Conservation (phyloP, 1,139 yeast genomes). For the Magnusiomyces suaveolens region DNA sequence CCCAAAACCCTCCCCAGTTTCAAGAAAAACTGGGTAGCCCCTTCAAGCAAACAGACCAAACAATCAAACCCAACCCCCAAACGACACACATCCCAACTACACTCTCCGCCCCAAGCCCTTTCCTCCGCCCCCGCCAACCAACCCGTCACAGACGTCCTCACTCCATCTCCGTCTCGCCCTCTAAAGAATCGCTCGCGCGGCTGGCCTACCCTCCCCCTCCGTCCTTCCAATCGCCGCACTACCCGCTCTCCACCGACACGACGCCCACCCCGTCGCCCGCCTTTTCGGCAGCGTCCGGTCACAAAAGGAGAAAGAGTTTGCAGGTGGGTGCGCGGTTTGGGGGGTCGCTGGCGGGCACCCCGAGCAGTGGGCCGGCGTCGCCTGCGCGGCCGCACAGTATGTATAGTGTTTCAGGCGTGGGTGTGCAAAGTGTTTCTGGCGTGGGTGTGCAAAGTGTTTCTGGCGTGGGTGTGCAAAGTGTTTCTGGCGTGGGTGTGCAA, state of each 20-base stretch:
- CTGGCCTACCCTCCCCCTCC: neutral
- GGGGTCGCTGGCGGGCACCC: too few relatives aligned
- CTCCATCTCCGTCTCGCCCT: constrained; percentile 1
- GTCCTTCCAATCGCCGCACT: neutral
- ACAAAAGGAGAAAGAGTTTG: too few relatives aligned
- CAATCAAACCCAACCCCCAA: neutral
- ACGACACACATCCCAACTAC: neutral
- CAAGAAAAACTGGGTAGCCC: neutral
- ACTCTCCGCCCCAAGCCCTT: neutral
- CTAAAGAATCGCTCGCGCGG: neutral
- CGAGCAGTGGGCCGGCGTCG: neutral
- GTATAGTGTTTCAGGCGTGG: neutral
- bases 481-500: neutral
- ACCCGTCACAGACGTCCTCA: neutral
- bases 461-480: neutral
- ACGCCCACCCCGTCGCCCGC: neutral
- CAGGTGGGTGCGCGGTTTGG: neutral
- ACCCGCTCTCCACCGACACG: neutral
- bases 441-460: neutral
- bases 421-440: neutral
- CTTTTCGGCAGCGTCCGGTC: neutral
- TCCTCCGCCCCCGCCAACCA: neutral
- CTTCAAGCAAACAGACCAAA: neutral
- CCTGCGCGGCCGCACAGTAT: neutral
- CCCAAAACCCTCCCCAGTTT: neutral